Base-by-base conservation (phyloP, 306 rosid genomes). In the Prosopis cineraria region DNA sequence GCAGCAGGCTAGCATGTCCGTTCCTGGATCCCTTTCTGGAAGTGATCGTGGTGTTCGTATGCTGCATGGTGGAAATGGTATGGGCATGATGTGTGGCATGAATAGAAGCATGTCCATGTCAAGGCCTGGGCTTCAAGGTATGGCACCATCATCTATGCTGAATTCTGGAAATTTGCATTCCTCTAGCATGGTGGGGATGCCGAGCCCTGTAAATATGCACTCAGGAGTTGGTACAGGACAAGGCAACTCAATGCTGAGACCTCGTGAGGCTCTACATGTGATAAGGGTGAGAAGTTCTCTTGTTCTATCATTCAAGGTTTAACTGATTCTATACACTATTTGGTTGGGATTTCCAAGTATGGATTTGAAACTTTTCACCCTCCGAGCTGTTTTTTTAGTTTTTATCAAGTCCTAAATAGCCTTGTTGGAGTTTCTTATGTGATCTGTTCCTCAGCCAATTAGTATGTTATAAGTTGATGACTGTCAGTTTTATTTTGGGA, bases 81-180 rank as follows among this genome's bases (percentile, higher is more conserved):
- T 88, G 89, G 97, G 97, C 76, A 79, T 90, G 89, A 84, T 95
- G 89, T 73, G 93, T 78, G 97, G 98, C 76, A 86, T 91, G 81
- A 96, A 84, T 81, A 89, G 99, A 81, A 79, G 83, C 88, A 73
- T 88, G 82, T 84, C 96, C 60, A 82, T 84, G 65, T 68, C 96
- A 62, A 93, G 98, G 90, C 96, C 98, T 12, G 99, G 94, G 34
- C 91, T 87, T 79, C 97, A 82, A 81, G 99, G 92, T 79, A 84
- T 93, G 81, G 43, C 93, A 48, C 90, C 97, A 56, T 80, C 97
- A 74, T 73, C 96, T 22, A 85, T 90, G 93, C 86, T 86, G 76
- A 87, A 85, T 76, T 87, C 98, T 62, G 97, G 95, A 44, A 86
- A 89, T 58, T 83, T 90, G 93, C 85, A 85, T 77, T 94, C 98